Base-by-base conservation (phyloP, 2,329 filamentous ascomycete genomes). In the Coniochaeta hoffmannii region DNA sequence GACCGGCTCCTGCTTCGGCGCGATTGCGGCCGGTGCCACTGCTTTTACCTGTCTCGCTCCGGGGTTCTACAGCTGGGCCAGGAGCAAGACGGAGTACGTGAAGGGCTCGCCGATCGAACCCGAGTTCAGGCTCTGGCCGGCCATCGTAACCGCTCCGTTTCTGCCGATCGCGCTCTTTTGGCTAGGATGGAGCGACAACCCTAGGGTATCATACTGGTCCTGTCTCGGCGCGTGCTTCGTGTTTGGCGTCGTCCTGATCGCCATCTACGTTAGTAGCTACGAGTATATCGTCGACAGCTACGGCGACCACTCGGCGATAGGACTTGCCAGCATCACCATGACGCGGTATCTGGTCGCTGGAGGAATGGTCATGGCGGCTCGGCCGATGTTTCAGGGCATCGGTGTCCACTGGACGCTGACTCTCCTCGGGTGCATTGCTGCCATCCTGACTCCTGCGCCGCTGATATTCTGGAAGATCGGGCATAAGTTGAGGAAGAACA, bases 271-370 rank as follows among this genome's bases (percentile, higher is more conserved):
- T 57, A 73, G 70, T 53, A 73, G 69, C 38, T 81, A 80, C 55
- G 75, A 79, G 69, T 84, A 84, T 62, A 76, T 84, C 53, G 82
- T 83, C 56, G 79, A 83, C 60, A 72, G 71, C 10, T 84, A 83
- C 60, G 76, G 77, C 44, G 71, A 71, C 8, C 80, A 79, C 58
- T 73, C 79, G 0, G 80, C 66, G 8, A 64, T 63, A 53, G 66
- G 64, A 1, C 58, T 70, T 31, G 65, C 66, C 5, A 68, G 67
- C 50, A 67, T 70, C 53, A 69, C 66, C 0, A 65, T 65, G 58
- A 58, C 62, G 4, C 60, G 66, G 9, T 70, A 71, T 36, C 55
- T 68, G 5, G 63, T 72, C 11, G 69, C 71, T 2, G 72, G 71
- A 0, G 68, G 68, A 0, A 71, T 76, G 68, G 67, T 69, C 3